These are phyloP conservation scores for Acacia acuminata DNA, from an alignment of 306 rosid genomes.

Conservation along the genomic window DNA sequence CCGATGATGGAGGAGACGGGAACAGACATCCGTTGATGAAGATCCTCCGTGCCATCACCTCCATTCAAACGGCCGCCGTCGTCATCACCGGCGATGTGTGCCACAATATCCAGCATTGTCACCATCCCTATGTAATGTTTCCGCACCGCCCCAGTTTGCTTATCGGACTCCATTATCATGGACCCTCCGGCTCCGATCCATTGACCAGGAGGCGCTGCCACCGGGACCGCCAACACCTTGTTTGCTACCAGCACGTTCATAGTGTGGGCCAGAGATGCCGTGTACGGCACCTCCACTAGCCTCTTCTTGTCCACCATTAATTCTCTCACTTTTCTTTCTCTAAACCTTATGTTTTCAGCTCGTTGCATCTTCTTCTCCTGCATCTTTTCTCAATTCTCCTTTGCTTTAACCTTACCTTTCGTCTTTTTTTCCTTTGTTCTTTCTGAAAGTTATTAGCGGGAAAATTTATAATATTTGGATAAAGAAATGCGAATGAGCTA, in stretches of 20 bases:
- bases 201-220: slow-evolving; percentile 93
- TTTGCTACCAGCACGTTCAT: slow-evolving; percentile 78
- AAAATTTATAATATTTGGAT: background rate
- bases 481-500: background rate
- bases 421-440: background rate
- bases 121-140: slow-evolving; percentile 92
- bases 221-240: slow-evolving; percentile 73
- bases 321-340: slow-evolving; percentile 61
- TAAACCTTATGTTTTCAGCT: slow-evolving; percentile 32
- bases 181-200: slow-evolving; percentile 96
- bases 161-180: slow-evolving; percentile 82
- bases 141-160: slow-evolving; percentile 57
- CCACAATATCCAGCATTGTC: slow-evolving; percentile 85
- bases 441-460: background rate
- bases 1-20: slow-evolving; percentile 73
- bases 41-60: slow-evolving; percentile 40
- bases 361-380: slow-evolving; percentile 37
- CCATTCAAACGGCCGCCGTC: slow-evolving; percentile 38
- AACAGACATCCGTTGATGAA: slow-evolving; percentile 67
- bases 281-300: slow-evolving; percentile 87
- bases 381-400: slow-evolving; percentile 31
- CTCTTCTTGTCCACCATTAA: slow-evolving; percentile 59
- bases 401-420: background rate
- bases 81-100: slow-evolving; percentile 73
- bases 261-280: slow-evolving; percentile 74